Conservation (phyloP, 345 rosid species). For the Geranium rotundifolium region DNA sequence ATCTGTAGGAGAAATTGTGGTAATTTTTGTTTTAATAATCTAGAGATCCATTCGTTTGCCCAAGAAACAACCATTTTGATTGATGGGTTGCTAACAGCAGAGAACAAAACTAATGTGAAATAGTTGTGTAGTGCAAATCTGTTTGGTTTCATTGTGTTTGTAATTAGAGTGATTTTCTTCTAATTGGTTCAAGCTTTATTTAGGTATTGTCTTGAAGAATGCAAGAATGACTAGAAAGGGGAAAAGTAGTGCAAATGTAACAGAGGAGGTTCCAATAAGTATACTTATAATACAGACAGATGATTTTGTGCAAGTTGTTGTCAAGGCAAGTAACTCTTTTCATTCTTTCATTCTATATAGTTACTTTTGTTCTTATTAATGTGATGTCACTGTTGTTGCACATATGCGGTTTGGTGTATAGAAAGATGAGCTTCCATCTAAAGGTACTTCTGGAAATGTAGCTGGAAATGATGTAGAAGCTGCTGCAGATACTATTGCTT, state of each 20-base stretch:
- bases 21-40: neutral
- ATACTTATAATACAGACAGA: conserved; percentile 56
- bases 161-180: conserved; percentile 2
- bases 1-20: conserved; percentile 4
- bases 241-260: conserved; percentile 48
- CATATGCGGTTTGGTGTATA: conserved; percentile 15
- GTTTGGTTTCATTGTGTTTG: neutral
- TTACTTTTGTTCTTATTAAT: conserved; percentile 1
- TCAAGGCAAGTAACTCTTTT: conserved; percentile 36
- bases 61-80: neutral
- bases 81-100: no score
- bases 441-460: conserved; percentile 26
- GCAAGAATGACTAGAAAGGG: conserved; percentile 71
- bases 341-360: neutral
- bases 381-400: neutral
- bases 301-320: conserved; percentile 78
- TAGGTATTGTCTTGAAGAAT: conserved; percentile 76
- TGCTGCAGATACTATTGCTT: conserved; percentile 12
- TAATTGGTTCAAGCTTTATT: conserved; percentile 5
- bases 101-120: no score
- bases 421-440: conserved; percentile 53
- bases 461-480: conserved; percentile 34
- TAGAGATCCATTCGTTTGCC: neutral
- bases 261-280: conserved; percentile 36
- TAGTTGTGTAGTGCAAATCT: neutral